Conservation (phyloP, 768 basidiomycete genomes). For the Suillus variegatus region DNA sequence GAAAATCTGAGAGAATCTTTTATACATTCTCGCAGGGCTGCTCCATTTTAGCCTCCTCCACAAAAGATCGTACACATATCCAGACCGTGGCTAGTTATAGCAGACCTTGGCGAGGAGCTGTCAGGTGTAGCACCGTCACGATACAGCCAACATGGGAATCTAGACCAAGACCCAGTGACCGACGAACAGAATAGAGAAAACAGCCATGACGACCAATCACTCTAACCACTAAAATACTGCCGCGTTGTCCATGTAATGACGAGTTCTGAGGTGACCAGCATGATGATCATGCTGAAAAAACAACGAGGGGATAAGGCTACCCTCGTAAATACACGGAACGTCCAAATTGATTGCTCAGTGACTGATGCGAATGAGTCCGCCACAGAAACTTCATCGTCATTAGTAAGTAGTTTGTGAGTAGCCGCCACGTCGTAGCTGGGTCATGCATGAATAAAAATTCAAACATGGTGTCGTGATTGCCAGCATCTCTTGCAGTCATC, state of each 20-base stretch:
- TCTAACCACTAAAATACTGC: too few relatives aligned
- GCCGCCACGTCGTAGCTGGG: not conserved
- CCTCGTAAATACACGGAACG: too few relatives aligned
- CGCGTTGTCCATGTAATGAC: too few relatives aligned
- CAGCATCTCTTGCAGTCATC: not conserved
- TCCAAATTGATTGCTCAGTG: not conserved
- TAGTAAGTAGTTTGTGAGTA: not conserved
- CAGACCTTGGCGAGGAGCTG: too few relatives aligned
- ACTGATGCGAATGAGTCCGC: not conserved
- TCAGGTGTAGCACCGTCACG: not conserved
- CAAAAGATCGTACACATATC: too few relatives aligned
- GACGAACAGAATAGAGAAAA: not conserved
- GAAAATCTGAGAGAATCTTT: too few relatives aligned
- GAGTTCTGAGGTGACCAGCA: too few relatives aligned
- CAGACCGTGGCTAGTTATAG: too few relatives aligned
- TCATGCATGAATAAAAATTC: not conserved
- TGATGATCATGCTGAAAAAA: too few relatives aligned
- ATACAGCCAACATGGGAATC: not conserved
- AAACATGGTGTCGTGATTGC: not conserved
- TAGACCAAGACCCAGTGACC: not conserved
- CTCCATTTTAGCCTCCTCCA: too few relatives aligned
- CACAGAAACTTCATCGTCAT: not conserved
- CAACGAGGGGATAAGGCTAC: too few relatives aligned
- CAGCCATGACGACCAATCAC: not conserved
- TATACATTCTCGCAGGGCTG: too few relatives aligned